Evolutionary conservation across 2,329 filamentous ascomycete genomes (phyloP), one percentile per base, ranked within the genome.

Genomic region (Botrytis fabae): DNA sequence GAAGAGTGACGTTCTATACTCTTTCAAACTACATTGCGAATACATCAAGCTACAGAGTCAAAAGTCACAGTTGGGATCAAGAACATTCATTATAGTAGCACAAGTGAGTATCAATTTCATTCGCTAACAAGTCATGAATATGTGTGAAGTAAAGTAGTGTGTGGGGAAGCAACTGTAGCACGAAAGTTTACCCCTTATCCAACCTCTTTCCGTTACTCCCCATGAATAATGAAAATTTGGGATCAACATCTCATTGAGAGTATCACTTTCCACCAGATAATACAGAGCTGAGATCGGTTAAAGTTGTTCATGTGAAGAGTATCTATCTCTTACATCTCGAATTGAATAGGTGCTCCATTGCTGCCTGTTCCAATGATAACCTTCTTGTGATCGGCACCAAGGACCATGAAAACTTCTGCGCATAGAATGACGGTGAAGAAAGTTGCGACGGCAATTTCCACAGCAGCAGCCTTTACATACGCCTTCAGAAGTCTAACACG

Each of bases 401-500:
- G 82, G 69, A 86, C 80, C n/a, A 88, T 77, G 66, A 88, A 78
- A 46, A 86, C 75, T 82, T 92, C 85, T 18, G 85, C 84, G 5
- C 86, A 78, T 9, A 92, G 35, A 38, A 90, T 75, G 14, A 85
- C 80, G 4, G 80, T 79, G 71, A 90, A 83, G 48, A 89, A 69
- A 7, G 88, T 42, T 38, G 83, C 80, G 22, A 87, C 77, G 5
- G 82, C 86, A 25, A 88, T 71, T 65, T 85, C 81, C 72, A 93
- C 85, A 48, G 85, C 81, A 75, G 90, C 85, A 77, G 91, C 86
- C 88, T 97, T 97, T 82, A 86, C 83, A 78, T 93, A 92, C 46
- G 96, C 86, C 83, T 92, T 90, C 79, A 94, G 82, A 68, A 97
- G 86, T 72, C 94, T 89, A 77, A 90, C 85, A 82, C 93, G 91